Evolutionary conservation across 257 asterid genomes (phyloP), one percentile per base, ranked within the genome.

Genomic region (Jasminum sambac): DNA sequence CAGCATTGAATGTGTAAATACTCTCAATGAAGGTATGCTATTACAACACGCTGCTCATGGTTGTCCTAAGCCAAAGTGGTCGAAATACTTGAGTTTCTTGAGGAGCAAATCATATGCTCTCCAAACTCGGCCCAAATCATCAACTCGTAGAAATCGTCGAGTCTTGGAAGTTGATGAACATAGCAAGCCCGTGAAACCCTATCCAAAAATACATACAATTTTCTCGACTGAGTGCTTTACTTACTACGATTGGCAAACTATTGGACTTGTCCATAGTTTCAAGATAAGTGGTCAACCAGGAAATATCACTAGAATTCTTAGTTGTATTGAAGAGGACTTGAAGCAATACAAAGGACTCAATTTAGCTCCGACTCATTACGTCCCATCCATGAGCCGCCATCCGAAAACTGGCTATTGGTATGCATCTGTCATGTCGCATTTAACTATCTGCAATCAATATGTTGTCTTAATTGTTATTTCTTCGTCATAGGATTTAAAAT

Each of bases 301-400:
- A 43, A 85, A 77, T 77, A 91, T 95, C 71, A 95, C 99, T 1
- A 80, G 99, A 76, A 89, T 95, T 50, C 83, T 95, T 24, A 95
- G 99, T 67, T 95, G 99, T 78, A 85, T 96, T 2, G 99, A 89
- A 24, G 95, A 91, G 77, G 96, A 95, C 71, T 73, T 89, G 80
- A 95, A 87, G 88, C 78, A 84, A 74, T 95, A 95, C 79, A 84
- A 89, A 82, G 99, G 99, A 46, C 93, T 73, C 43, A 88, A 91
- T 87, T 76, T 95, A 48, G 98, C 96, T 82, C 96, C 96, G 36
- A 95, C 98, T 52, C 98, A 95, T 86, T 85, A 86, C 66, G 98
- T 91, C 57, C 99, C 99, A 11, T 95, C 99, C 76, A 95, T 95
- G 99, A 95, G 99, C 76, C 92, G 95, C 11, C 99, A 91, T 85